Evolutionary conservation across 176 grass and related monocot species (phyloP).

Genomic region (Avena sativa): DNA sequence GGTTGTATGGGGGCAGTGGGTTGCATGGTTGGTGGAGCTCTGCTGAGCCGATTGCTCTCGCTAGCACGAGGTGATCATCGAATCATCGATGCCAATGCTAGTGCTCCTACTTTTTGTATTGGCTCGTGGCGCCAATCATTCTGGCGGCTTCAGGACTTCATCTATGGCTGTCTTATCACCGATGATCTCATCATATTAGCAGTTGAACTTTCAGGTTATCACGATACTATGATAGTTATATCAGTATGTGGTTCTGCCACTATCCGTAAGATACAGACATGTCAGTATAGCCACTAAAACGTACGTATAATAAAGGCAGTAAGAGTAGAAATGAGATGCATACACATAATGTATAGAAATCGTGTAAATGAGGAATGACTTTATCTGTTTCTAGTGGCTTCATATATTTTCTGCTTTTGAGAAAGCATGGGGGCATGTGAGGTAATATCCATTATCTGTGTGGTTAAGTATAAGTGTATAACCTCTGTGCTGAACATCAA

Average conservation of each 20-base stretch:
- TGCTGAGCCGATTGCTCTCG: not conserved
- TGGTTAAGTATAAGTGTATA: not conserved
- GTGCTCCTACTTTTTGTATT: not conserved
- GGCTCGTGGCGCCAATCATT: slow-evolving; percentile 1
- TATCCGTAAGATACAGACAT: not conserved
- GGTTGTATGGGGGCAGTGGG: not conserved
- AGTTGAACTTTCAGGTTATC: not conserved
- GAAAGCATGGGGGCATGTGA: not conserved
- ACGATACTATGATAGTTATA: no score
- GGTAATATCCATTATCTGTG: not conserved
- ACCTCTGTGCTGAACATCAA: not conserved
- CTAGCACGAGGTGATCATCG: not conserved
- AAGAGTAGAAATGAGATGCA: no score
- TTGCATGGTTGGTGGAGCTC: not conserved
- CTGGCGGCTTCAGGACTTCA: not conserved
- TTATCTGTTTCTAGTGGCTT: no score
- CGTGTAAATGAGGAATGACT: no score
- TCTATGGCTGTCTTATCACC: not conserved
- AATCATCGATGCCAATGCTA: not conserved
- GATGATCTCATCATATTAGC: not conserved
- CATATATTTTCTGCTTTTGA: not conserved
- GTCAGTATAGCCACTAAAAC: not conserved
- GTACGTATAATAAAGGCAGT: no score
- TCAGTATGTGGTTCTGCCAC: not conserved
- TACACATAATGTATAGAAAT: no score